Evolutionary conservation across 2,329 filamentous ascomycete species (phyloP).

Genomic region (Aureobasidium uvarum): DNA sequence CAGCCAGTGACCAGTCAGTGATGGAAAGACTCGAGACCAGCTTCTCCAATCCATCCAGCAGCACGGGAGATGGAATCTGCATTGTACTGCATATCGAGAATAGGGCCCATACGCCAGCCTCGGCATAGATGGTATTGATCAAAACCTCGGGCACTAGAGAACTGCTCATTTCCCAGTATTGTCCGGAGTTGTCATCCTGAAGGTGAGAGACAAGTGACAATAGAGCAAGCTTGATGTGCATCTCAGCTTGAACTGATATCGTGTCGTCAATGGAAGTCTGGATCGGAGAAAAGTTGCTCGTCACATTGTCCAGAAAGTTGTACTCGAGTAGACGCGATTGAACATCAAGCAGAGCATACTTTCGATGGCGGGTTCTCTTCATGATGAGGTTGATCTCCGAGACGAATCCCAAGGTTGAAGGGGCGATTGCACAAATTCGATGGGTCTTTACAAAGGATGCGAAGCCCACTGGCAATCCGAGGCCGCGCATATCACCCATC

Average conservation of each 20-base stretch:
- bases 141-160: constrained; percentile 27
- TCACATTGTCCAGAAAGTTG: constrained; percentile 25
- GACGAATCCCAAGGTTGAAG: background rate
- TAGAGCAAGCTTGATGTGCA: constrained; percentile 29
- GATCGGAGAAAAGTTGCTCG: constrained; percentile 28
- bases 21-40: background rate
- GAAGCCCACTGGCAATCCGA: constrained; percentile 1
- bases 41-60: constrained; percentile 1
- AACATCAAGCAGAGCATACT: constrained; percentile 4
- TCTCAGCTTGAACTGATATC: constrained; percentile 28
- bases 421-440: background rate
- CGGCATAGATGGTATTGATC: constrained; percentile 30
- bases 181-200: constrained; percentile 12
- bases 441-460: background rate
- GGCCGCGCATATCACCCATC: background rate
- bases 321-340: constrained; percentile 22
- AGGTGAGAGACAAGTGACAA: constrained; percentile 29
- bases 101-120: constrained; percentile 30
- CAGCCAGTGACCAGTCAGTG: background rate
- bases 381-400: constrained; percentile 1
- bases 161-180: constrained; percentile 26
- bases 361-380: background rate
- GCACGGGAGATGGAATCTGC: background rate
- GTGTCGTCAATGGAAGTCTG: constrained; percentile 30
- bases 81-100: constrained; percentile 28